Conservation (phyloP, 1,284 basidiomycete species). For the Puccinia triticina region DNA sequence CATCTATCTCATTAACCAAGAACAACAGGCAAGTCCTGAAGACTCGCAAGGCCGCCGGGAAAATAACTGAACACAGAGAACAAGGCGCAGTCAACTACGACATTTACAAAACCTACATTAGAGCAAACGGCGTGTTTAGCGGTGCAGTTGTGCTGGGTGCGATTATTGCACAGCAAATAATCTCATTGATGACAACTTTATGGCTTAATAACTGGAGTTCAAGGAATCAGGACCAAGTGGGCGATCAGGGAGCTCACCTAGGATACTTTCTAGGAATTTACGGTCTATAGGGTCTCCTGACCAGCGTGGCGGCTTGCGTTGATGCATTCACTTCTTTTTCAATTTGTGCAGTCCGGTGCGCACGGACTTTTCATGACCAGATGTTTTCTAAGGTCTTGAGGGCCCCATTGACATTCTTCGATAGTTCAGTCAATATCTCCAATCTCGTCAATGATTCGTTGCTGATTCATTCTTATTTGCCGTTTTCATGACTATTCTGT, state of each 20-base stretch:
- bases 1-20: conserved; percentile 52
- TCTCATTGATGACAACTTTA: conserved; percentile 26
- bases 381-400: conserved; percentile 70
- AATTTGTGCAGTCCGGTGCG: conserved; percentile 74
- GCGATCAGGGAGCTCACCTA: conserved; percentile 2
- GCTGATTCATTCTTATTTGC: conserved; percentile 68
- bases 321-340: conserved; percentile 67
- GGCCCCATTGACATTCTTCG: conserved; percentile 84
- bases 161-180: conserved; percentile 24
- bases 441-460: too few species aligned
- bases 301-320: conserved; percentile 2
- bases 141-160: conserved; percentile 58
- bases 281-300: conserved; percentile 21
- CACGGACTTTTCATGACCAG: conserved; percentile 65
- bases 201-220: conserved; percentile 49
- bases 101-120: conserved; percentile 78
- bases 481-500: not conserved
- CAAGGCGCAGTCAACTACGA: conserved; percentile 77
- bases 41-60: conserved; percentile 58
- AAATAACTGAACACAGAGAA: conserved; percentile 76
- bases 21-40: conserved; percentile 41
- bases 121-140: conserved; percentile 74
- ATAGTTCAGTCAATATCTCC: too few species aligned
- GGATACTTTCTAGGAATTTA: conserved; percentile 45
- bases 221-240: conserved; percentile 12